Percentiles rank a stretch among this genome's conserved stretches.
Conservation (phyloP, 2,329 filamentous ascomycete species). For the Fusarium sp. region DNA sequence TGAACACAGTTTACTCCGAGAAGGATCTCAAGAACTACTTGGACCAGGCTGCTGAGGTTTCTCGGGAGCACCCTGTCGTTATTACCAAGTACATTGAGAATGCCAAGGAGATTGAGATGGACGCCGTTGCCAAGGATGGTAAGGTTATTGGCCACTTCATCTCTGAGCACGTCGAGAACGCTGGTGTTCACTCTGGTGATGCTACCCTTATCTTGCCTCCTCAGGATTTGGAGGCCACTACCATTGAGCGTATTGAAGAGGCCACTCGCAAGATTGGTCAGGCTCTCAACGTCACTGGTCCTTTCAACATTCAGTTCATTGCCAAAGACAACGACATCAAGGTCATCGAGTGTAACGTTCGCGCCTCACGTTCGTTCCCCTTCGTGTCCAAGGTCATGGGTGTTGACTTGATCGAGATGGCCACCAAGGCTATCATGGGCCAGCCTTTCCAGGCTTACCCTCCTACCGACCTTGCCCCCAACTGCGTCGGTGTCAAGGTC, state of each 20-base stretch:
- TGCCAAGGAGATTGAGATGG: constrained; percentile 99
- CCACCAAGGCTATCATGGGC: constrained; percentile 94
- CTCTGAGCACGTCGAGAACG: constrained; percentile 98
- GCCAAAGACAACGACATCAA: constrained; percentile 99
- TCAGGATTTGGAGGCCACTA: constrained; percentile 90
- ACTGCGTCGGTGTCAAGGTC: constrained; percentile 96
- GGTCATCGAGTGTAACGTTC: constrained; percentile 98
- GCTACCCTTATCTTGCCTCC: constrained; percentile 95
- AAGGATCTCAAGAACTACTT: constrained; percentile 91
- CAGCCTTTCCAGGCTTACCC: constrained; percentile 87
- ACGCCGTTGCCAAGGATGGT: constrained; percentile 92
- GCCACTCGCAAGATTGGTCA: constrained; percentile 95
- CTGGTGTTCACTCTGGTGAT: constrained; percentile 97
- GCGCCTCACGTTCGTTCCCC: constrained; percentile 94
- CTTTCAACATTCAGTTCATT: constrained; percentile 99
- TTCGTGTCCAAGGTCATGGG: constrained; percentile 99
- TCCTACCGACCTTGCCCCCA: constrained; percentile 75
- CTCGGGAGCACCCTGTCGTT: constrained; percentile 94
- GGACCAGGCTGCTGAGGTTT: constrained; percentile 91
- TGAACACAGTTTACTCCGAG: constrained; percentile 99
- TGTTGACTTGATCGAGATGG: constrained; percentile 97
- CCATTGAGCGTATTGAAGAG: constrained; percentile 90
- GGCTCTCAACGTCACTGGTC: constrained; percentile 94
- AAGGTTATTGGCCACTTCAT: constrained; percentile 95
- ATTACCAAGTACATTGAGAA: constrained; percentile 99